Evolutionary conservation across 306 rosid genomes (phyloP).

Genomic region (Macrotyloma uniflorum): DNA sequence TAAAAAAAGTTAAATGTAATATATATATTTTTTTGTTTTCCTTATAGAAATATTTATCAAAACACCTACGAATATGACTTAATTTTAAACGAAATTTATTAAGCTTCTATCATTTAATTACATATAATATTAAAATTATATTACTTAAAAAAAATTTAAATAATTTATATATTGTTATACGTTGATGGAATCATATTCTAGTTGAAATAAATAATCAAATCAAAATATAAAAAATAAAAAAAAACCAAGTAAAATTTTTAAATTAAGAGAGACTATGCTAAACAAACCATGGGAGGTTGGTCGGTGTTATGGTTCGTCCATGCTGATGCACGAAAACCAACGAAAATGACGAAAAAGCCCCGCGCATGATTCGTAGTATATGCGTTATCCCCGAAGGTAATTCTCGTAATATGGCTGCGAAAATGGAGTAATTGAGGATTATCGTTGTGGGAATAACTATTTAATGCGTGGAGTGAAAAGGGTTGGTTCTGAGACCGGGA

Average conservation of each 20-base stretch:
- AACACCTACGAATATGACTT: no score
- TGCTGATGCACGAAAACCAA: neutral
- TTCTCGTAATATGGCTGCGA: conserved; percentile 37
- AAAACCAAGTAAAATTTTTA: neutral
- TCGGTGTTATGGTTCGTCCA: conserved; percentile 13
- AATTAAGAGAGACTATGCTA: neutral
- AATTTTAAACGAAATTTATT: neutral
- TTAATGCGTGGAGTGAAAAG: conserved; percentile 34
- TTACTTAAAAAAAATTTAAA: no score
- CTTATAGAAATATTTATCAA: no score
- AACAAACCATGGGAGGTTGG: neutral
- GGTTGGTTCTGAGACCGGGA: conserved; percentile 9
- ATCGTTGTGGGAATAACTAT: conserved; percentile 43
- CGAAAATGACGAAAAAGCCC: conserved; percentile 36
- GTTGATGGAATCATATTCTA: neutral
- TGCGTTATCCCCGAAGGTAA: neutral
- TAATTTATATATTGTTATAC: neutral
- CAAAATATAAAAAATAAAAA: neutral
- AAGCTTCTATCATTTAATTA: neutral
- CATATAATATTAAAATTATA: neutral
- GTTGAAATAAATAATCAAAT: neutral
- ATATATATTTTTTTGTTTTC: no score
- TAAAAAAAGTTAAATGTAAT: no score
- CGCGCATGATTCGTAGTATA: neutral
- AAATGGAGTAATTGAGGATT: conserved; percentile 27